phyloP scores from a whole-genome alignment of 495 filamentous ascomycete species.

The Chaetomium tenue region DNA sequence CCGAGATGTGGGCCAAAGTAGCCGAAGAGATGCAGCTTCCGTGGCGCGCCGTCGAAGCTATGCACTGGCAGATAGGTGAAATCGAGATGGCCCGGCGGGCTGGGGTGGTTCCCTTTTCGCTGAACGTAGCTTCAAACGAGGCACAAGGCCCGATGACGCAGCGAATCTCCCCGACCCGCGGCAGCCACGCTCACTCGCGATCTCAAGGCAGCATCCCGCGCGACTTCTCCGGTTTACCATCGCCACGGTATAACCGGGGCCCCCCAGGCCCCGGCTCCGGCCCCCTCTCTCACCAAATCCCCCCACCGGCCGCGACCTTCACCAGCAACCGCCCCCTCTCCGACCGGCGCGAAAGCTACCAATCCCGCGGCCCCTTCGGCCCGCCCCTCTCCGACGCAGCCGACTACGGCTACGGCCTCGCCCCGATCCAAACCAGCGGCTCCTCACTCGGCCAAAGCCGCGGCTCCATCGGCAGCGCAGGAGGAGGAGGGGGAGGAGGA shows the following conservation, averaged over 20 bases:
- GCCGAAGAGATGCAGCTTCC: conserved; percentile 94
- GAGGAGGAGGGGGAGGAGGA: too few species aligned
- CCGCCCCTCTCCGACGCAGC: not conserved
- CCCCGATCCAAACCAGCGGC: conserved; percentile 44
- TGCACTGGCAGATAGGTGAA: conserved; percentile 97
- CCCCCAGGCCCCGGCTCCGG: not conserved
- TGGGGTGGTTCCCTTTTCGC: conserved; percentile 76
- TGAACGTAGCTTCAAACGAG: conserved; percentile 61
- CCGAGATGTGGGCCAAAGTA: conserved; percentile 94
- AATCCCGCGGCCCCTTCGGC: not conserved
- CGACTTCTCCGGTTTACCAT: conserved; percentile 37
- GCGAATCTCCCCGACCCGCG: conserved; percentile 37
- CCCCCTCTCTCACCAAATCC: not conserved
- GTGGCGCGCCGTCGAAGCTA: conserved; percentile 92
- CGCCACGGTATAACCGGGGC: conserved; percentile 34
- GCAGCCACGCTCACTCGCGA: conserved; percentile 46
- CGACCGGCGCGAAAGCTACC: conserved; percentile 24
- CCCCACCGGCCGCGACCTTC: conserved; percentile 28
- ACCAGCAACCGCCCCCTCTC: conserved; percentile 36
- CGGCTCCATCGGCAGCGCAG: too few species aligned
- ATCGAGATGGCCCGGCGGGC: conserved; percentile 87
- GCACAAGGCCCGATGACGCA: conserved; percentile 39
- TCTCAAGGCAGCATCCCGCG: conserved; percentile 49
- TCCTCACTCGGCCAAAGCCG: not conserved
- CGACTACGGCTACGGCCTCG: conserved; percentile 42